Conservation (phyloP, 2,329 filamentous ascomycete genomes). For the Didymella lethalis region DNA sequence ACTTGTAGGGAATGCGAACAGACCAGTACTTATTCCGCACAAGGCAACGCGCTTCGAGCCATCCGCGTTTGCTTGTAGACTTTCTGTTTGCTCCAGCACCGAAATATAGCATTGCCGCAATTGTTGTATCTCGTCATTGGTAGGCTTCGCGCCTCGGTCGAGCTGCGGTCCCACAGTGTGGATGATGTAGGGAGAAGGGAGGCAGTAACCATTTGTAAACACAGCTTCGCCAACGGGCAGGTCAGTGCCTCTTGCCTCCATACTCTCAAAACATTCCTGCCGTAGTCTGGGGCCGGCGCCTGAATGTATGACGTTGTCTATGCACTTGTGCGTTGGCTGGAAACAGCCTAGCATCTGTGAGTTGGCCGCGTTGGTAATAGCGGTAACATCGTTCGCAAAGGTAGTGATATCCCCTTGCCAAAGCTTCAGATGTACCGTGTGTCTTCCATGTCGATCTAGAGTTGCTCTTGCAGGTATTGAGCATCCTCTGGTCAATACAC, state of each 20-base stretch:
- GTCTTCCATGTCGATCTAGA: neutral
- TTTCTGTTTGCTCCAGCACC: constrained; percentile 41
- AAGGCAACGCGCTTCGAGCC: constrained; percentile 43
- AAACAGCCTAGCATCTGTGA: constrained; percentile 49
- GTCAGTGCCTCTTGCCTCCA: constrained; percentile 31
- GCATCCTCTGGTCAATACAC: constrained; percentile 21
- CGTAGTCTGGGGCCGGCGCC: constrained; percentile 45
- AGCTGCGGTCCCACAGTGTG: constrained; percentile 50
- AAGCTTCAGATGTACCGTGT: constrained; percentile 28
- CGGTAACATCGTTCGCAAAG: constrained; percentile 38
- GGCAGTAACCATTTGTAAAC: constrained; percentile 38
- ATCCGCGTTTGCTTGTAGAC: constrained; percentile 29
- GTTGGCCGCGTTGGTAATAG: constrained; percentile 51
- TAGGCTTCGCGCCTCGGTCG: constrained; percentile 27
- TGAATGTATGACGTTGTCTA: constrained; percentile 50
- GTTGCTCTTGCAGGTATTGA: constrained; percentile 20
- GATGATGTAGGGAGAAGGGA: constrained; percentile 42
- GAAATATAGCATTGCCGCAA: constrained; percentile 43
- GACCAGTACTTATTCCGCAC: constrained; percentile 49
- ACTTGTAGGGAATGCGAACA: constrained; percentile 46
- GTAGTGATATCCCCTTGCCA: constrained; percentile 51
- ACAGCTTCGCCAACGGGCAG: constrained; percentile 39
- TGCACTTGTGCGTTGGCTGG: constrained; percentile 45
- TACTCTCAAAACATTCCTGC: constrained; percentile 39
- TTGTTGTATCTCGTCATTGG: constrained; percentile 28